Base-by-base conservation (phyloP, 352 stramenopile genomes). In the Pythium apleroticum region DNA sequence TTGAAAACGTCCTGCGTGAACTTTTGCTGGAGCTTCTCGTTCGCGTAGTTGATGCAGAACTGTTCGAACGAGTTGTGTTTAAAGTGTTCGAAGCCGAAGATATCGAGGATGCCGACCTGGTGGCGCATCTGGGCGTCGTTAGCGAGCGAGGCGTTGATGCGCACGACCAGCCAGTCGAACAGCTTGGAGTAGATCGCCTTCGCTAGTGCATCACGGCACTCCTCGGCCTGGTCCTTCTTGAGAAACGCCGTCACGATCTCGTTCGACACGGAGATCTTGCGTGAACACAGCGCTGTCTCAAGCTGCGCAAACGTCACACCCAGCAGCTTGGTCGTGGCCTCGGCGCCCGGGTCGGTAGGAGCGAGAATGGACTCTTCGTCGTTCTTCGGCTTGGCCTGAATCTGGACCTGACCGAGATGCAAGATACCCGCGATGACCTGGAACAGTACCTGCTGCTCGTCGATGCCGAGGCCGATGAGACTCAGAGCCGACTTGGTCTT, bases 181-280 rank as follows among this genome's bases (percentile, higher is more conserved):
- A 99, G 65, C 62, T 95, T 96, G 3, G 90, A 96, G 73, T 99
- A 99, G 43, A 98, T 91, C 41, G 97, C 82, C 78, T 98, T 99
- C 0, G 96, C 90, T 24, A 99, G 81, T 8, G 95, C 95, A 70
- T 98, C 96, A 14, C 95, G 78, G 49, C 89, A 97, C 68, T 98
- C 94, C 15, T 81, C 66, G 0, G 97, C 96, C 61, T 96, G 89
- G 30, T 90, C 91, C 17, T 96, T 91, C 20, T 78, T 76, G 39
- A 98, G 72, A 73, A 69, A 83, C 59, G 78, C 82, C 4, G 68
- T 89, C 49, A 90, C 76, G 37, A 89, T 76, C 53, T 95, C 86
- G 48, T 86, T 86, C 8, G 82, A 83, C 12, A 81, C 84, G 17
- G 72, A 75, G 60, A 89, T 85, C 24, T 73, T 87, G 5, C 85